phyloP scores from a whole-genome alignment of 306 rosid genomes.

The Vigna angularis region DNA sequence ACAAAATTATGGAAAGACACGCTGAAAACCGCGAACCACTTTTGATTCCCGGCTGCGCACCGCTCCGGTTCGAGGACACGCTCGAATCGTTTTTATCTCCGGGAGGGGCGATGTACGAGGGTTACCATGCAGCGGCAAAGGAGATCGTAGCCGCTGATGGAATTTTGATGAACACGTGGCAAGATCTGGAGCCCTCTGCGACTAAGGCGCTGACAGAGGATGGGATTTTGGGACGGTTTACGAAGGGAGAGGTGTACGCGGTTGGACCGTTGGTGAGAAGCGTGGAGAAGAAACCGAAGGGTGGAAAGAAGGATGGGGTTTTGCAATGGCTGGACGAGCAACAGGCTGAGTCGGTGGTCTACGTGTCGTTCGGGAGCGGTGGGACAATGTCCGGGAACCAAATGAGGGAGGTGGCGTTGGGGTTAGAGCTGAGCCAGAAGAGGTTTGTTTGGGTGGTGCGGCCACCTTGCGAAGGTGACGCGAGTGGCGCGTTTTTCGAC shows the following conservation, averaged over 20 bases:
- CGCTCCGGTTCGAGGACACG: slow-evolving; percentile 50
- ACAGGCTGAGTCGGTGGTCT: slow-evolving; percentile 61
- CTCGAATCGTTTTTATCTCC: slow-evolving; percentile 48
- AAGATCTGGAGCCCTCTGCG: slow-evolving; percentile 45
- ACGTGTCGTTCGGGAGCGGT: slow-evolving; percentile 76
- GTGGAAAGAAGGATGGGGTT: neutral
- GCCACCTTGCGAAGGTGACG: slow-evolving; percentile 40
- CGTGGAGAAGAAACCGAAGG: neutral
- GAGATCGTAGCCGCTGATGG: slow-evolving; percentile 49
- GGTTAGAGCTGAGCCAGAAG: slow-evolving; percentile 71
- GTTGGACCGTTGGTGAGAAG: slow-evolving; percentile 69
- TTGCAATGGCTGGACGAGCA: slow-evolving; percentile 65
- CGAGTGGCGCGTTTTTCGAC: slow-evolving; percentile 41
- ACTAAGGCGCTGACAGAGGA: slow-evolving; percentile 39
- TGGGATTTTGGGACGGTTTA: slow-evolving; percentile 32
- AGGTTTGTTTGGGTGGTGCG: slow-evolving; percentile 83
- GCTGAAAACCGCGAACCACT: slow-evolving; percentile 38
- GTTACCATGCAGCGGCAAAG: neutral
- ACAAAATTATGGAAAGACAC: slow-evolving; percentile 7
- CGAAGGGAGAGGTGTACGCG: slow-evolving; percentile 44
- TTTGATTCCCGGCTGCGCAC: slow-evolving; percentile 42
- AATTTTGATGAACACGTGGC: slow-evolving; percentile 69
- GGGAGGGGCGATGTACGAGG: slow-evolving; percentile 38
- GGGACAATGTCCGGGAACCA: slow-evolving; percentile 63
- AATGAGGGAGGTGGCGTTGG: slow-evolving; percentile 69